Evolutionary conservation across 345 rosid genomes (phyloP).

Genomic region (Brassica napus): DNA sequence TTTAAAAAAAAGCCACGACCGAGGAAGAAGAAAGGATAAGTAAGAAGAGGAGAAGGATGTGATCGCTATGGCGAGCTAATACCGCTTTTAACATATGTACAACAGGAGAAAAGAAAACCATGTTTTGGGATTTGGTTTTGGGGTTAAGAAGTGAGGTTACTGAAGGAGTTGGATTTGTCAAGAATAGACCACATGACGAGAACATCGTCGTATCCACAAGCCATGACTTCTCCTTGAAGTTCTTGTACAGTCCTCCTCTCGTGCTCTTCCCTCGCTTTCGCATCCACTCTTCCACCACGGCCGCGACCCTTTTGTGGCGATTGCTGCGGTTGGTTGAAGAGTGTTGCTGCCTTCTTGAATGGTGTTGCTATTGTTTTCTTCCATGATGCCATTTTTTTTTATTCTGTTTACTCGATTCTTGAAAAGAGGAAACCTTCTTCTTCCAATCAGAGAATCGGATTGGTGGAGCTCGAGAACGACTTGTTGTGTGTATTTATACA

Average conservation of each 20-base stretch:
- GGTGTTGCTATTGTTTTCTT: slow-evolving; percentile 78
- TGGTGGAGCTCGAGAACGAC: slow-evolving; percentile 39
- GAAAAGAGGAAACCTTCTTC: slow-evolving; percentile 17
- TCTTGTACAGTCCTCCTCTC: slow-evolving; percentile 56
- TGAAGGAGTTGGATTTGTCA: slow-evolving; percentile 73
- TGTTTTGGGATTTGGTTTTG: slow-evolving; percentile 5
- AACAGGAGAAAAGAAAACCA: slow-evolving; percentile 1
- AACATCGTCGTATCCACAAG: slow-evolving; percentile 87
- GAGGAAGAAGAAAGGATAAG: neutral
- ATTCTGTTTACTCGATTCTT: slow-evolving; percentile 9
- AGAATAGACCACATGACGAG: slow-evolving; percentile 98
- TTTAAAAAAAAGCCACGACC: slow-evolving; percentile 16
- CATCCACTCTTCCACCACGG: slow-evolving; percentile 35
- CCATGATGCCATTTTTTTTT: slow-evolving; percentile 65
- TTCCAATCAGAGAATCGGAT: slow-evolving; percentile 27
- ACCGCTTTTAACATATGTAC: slow-evolving; percentile 35
- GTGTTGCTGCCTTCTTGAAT: slow-evolving; percentile 77
- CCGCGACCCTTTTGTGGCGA: slow-evolving; percentile 21
- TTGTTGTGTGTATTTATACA: slow-evolving; percentile 35
- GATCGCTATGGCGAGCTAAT: neutral
- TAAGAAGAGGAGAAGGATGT: slow-evolving; percentile 1
- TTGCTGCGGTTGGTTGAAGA: slow-evolving; percentile 66
- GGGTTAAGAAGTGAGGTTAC: slow-evolving; percentile 47
- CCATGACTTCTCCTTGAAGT: slow-evolving; percentile 89
- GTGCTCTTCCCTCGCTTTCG: slow-evolving; percentile 55